Evolutionary conservation across 2,329 filamentous ascomycete species (phyloP).

Genomic region (Aureobasidium namibiae): DNA sequence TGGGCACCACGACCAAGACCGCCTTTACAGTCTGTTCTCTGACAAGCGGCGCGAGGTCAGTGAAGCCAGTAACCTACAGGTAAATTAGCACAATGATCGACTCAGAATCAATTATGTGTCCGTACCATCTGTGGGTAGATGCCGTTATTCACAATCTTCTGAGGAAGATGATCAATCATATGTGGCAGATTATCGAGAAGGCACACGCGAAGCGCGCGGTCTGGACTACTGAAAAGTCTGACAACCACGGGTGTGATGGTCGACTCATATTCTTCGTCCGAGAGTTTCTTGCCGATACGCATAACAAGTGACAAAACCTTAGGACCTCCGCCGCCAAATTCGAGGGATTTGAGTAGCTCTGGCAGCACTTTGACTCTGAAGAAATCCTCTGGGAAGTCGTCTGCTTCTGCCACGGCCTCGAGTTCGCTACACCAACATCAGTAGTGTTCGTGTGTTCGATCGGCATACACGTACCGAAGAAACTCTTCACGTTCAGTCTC

Average conservation of each 20-base stretch:
- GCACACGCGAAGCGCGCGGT: conserved; percentile 85
- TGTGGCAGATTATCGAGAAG: conserved; percentile 77
- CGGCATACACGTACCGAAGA: conserved; percentile 49
- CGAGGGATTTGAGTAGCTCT: conserved; percentile 95
- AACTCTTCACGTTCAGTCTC: conserved; percentile 79
- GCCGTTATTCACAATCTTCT: conserved; percentile 88
- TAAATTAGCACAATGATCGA: conserved; percentile 21
- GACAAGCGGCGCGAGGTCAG: conserved; percentile 81
- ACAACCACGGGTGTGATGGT: conserved; percentile 81
- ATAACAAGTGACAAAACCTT: conserved; percentile 83
- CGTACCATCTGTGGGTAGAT: conserved; percentile 86
- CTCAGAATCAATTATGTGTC: not conserved
- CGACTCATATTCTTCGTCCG: conserved; percentile 79
- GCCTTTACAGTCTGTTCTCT: conserved; percentile 95
- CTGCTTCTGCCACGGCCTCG: conserved; percentile 61
- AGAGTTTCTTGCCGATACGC: conserved; percentile 81
- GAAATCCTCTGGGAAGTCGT: conserved; percentile 96
- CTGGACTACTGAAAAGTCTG: conserved; percentile 80
- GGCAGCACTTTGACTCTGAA: conserved; percentile 96
- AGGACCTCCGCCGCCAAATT: conserved; percentile 90
- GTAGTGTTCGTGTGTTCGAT: not conserved
- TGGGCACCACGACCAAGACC: conserved; percentile 75
- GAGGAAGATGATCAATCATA: conserved; percentile 85
- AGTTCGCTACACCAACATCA: conserved; percentile 51
- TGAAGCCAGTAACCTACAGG: conserved; percentile 77